Conservation (phyloP, 768 basidiomycete genomes). For the Coprinellus aureogranulatus region DNA sequence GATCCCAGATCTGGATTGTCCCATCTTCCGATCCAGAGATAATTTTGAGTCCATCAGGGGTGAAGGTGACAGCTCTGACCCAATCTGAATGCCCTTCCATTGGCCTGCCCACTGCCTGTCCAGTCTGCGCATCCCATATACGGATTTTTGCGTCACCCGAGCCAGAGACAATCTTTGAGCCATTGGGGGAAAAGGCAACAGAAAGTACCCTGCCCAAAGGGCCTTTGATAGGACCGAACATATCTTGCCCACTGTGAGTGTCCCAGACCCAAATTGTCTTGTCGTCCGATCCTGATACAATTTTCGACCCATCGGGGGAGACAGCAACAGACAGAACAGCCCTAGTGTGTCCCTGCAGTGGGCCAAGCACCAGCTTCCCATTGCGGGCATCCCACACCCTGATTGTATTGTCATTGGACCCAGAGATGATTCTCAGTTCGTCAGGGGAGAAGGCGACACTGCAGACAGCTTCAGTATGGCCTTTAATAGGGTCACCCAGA, state of each 20-base stretch:
- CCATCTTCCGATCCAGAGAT: too few relatives aligned
- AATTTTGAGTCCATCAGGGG: too few relatives aligned
- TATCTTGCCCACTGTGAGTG: background rate
- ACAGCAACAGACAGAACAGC: too few relatives aligned
- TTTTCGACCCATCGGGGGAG: conserved; percentile 12
- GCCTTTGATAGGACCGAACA: background rate
- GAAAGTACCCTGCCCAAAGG: conserved; percentile 3
- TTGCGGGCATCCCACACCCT: conserved; percentile 6
- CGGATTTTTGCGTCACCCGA: background rate
- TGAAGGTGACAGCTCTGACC: background rate
- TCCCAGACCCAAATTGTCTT: conserved; percentile 2
- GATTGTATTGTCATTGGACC: background rate
- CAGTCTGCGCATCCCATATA: conserved; percentile 2
- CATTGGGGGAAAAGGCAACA: background rate
- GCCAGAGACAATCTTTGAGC: too few relatives aligned
- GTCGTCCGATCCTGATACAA: background rate
- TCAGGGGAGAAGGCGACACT: background rate
- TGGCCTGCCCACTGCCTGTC: background rate
- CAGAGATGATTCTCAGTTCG: background rate
- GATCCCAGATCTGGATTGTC: too few relatives aligned
- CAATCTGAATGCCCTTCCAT: conserved; percentile 6
- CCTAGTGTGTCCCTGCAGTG: too few relatives aligned
- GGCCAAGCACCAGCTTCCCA: background rate
- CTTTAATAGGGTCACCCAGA: background rate
- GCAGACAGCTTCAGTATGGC: background rate